These are phyloP conservation scores for Dryadomyces quercus-mongolicae DNA, from an alignment of 2,329 filamentous ascomycete genomes.

Conservation along the genomic window DNA sequence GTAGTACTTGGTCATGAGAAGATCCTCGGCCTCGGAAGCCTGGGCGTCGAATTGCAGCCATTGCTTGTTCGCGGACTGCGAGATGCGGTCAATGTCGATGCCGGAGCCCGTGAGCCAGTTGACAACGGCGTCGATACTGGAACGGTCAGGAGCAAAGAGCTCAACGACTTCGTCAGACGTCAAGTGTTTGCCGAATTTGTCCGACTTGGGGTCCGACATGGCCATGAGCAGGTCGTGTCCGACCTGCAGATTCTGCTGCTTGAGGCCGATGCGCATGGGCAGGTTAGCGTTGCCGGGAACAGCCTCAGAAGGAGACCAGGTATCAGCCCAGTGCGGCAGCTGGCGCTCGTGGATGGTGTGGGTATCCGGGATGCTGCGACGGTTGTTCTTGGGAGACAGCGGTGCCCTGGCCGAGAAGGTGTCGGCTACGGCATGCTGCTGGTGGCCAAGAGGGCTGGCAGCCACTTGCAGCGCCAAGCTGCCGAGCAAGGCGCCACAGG, in stretches of 20 bases:
- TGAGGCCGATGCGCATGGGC: conserved; percentile 14
- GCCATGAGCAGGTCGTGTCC: conserved; percentile 20
- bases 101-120: conserved; percentile 21
- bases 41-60: conserved; percentile 18
- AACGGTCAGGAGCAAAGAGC: conserved; percentile 23
- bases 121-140: conserved; percentile 20
- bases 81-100: conserved; percentile 14
- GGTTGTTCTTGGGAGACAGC: not conserved
- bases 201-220: conserved; percentile 17
- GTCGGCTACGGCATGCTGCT: not conserved
- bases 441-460: not conserved
- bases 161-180: conserved; percentile 22
- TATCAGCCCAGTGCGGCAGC: conserved; percentile 12
- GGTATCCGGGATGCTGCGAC: conserved; percentile 7
- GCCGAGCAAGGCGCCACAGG: conserved; percentile 1
- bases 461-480: conserved; percentile 3
- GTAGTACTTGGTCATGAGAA: conserved; percentile 16
- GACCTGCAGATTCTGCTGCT: conserved; percentile 17
- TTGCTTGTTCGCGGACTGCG: conserved; percentile 14
- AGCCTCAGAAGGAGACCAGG: conserved; percentile 17
- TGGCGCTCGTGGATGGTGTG: conserved; percentile 22
- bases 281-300: conserved; percentile 13
- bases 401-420: not conserved
- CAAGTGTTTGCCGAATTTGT: conserved; percentile 26
- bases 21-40: conserved; percentile 14